Percentiles rank a stretch among this genome's conserved stretches.
These are phyloP conservation scores for Penicillium sumatraense DNA, from an alignment of 2,329 filamentous ascomycete genomes.

Conservation along the genomic window DNA sequence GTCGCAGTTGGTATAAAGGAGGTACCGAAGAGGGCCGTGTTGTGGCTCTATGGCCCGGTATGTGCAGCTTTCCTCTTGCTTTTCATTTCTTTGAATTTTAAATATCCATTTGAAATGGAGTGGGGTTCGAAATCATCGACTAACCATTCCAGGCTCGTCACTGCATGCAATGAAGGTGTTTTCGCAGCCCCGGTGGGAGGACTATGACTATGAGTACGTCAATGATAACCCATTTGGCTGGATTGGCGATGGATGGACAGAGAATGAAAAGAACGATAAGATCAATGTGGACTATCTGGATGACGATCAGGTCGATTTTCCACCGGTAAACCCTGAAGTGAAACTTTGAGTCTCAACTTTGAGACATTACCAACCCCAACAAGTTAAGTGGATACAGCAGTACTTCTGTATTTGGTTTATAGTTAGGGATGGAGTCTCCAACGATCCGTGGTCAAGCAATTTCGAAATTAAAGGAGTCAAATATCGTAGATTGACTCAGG, in stretches of 20 bases:
- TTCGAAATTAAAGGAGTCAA: too few relatives aligned
- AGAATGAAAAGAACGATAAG: conserved; percentile 35
- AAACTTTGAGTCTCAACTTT: not conserved
- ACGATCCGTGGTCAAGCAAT: too few relatives aligned
- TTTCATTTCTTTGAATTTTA: not conserved
- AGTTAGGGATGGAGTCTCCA: too few relatives aligned
- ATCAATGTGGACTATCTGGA: conserved; percentile 42
- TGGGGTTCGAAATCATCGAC: too few relatives aligned
- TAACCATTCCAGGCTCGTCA: conserved; percentile 33
- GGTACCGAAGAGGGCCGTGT: conserved; percentile 37
- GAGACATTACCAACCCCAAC: not conserved
- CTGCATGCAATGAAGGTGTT: conserved; percentile 43
- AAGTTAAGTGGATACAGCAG: not conserved
- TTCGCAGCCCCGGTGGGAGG: conserved; percentile 43
- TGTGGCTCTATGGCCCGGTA: conserved; percentile 42
- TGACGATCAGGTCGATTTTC: conserved; percentile 42
- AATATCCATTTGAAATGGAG: not conserved
- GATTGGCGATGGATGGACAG: conserved; percentile 42
- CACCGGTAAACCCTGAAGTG: conserved; percentile 9
- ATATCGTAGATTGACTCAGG: too few relatives aligned
- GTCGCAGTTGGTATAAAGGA: conserved; percentile 46
- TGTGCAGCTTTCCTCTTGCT: not conserved
- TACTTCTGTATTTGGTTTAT: too few relatives aligned
- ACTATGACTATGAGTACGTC: conserved; percentile 44
- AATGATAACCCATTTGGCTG: conserved; percentile 36